These are phyloP conservation scores for Aulographum hederae DNA, from an alignment of 2,329 filamentous ascomycete species.

Conservation along the genomic window DNA sequence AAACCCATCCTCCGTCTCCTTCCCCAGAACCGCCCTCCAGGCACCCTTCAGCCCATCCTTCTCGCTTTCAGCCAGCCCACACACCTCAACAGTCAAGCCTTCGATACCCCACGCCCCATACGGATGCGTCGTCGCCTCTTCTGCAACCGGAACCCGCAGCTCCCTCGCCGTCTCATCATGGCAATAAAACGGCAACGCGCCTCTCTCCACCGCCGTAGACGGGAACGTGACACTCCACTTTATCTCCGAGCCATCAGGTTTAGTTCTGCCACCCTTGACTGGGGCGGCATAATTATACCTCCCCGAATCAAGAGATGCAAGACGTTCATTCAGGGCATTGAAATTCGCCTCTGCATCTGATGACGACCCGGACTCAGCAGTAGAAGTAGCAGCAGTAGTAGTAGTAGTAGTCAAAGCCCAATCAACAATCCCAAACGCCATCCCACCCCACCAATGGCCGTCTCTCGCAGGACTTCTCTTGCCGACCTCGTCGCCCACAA, in stretches of 20 bases:
- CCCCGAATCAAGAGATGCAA: slow-evolving; percentile 3
- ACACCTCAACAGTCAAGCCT: slow-evolving; percentile 12
- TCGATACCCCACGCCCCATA: slow-evolving; percentile 30
- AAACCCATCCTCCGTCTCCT: too few relatives aligned
- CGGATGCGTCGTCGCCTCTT: slow-evolving; percentile 26
- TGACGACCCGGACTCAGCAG: not conserved
- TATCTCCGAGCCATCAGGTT: slow-evolving; percentile 36
- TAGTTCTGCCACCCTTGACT: slow-evolving; percentile 31
- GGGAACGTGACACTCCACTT: slow-evolving; percentile 39
- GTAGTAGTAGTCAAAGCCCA: slow-evolving; percentile 38
- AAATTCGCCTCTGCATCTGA: not conserved
- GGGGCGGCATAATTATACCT: slow-evolving; percentile 26
- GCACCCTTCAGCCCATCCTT: too few relatives aligned
- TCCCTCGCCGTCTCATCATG: slow-evolving; percentile 40
- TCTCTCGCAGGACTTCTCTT: slow-evolving; percentile 17
- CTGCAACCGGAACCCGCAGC: slow-evolving; percentile 33
- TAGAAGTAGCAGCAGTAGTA: slow-evolving; percentile 7
- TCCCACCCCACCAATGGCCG: slow-evolving; percentile 40
- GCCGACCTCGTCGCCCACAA: slow-evolving; percentile 22
- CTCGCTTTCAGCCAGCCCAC: too few relatives aligned
- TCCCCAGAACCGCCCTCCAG: too few relatives aligned
- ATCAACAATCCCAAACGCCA: slow-evolving; percentile 36
- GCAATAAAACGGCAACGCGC: slow-evolving; percentile 38
- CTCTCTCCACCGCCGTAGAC: slow-evolving; percentile 21
- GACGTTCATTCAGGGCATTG: not conserved